phyloP scores from a whole-genome alignment of 2,329 filamentous ascomycete species.

The Verticillium albo-atrum region DNA sequence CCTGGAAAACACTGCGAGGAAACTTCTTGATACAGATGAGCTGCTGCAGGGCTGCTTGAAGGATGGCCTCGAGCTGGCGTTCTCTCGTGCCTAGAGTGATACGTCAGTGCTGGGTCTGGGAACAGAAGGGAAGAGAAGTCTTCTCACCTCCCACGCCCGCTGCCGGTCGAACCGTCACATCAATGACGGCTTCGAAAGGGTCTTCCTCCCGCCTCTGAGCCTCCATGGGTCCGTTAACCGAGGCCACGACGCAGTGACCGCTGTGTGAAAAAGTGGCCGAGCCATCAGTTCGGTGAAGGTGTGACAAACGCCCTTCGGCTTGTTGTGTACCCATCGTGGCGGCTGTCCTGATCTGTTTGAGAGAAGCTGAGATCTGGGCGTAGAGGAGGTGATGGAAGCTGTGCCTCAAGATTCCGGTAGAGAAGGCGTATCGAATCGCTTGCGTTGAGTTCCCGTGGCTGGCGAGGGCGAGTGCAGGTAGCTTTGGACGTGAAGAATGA shows the following conservation, averaged over 20 bases:
- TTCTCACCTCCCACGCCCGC: constrained; percentile 72
- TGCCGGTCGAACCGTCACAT: constrained; percentile 84
- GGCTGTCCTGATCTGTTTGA: not conserved
- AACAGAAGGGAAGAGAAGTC: too few relatives aligned
- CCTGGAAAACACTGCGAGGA: constrained; percentile 72
- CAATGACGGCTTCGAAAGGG: constrained; percentile 84
- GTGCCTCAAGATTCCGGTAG: not conserved
- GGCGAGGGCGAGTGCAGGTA: not conserved
- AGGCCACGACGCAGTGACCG: constrained; percentile 77
- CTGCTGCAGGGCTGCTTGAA: constrained; percentile 68
- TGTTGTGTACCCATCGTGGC: not conserved
- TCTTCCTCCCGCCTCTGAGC: constrained; percentile 84
- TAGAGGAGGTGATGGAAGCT: not conserved
- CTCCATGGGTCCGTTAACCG: constrained; percentile 91
- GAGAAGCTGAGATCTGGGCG: not conserved
- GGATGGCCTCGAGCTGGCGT: constrained; percentile 74
- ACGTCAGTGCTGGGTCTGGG: constrained; percentile 11
- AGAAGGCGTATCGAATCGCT: not conserved
- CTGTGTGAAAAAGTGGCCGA: constrained; percentile 72
- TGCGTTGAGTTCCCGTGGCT: not conserved
- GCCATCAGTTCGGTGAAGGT: constrained; percentile 69
- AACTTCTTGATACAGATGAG: constrained; percentile 72
- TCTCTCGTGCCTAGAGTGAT: constrained; percentile 58
- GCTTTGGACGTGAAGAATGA: not conserved
- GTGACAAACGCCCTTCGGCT: constrained; percentile 32